Evolutionary conservation across 179 eudicot species (phyloP), one percentile per base, ranked within the genome.

Genomic region (Corrigiola litoralis): DNA sequence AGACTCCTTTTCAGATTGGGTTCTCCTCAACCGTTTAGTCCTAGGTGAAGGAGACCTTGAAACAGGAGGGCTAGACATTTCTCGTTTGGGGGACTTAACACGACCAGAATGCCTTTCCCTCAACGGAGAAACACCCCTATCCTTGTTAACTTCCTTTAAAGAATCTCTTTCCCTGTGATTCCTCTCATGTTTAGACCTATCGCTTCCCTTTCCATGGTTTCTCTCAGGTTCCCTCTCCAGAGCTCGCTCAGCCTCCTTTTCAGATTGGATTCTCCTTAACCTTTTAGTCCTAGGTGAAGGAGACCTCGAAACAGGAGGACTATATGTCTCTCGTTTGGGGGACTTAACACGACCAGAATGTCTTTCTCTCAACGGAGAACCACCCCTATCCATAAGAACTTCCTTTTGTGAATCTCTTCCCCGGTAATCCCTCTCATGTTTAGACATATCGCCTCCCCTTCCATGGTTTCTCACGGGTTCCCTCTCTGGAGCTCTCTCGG

Each of bases 221-320:
- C 67, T 80, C 44, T 66, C 66, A 36, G 27, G 78, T 33, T 75
- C 72, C 58, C 68, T 77, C 55, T 75, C 84, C 33, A 44, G 50
- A 51, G 63, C 56, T 72, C 67, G 78, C 65, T 70, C 88, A 41
- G 44, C 55, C 56, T 71, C 85, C 57, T 36, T 75, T 44, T 85
- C 95, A 76, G 65, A 74, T 58, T 79, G 81, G 75, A 73, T 82
- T 75, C 85, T 79, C 53, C 76, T 77, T 18, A 81, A 64, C 53
- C 89, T 78, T 69, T 80, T 90, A 6, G 86, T 82, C 65, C 95
- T 82, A 24, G 97, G 95, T 36, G 97, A 87, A 52, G 82, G 95
- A 5, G 86, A 82, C 36, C 65, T 82, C 2, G 90, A 70, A 37
- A 50, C 73, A 25, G 86, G 86, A 61, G 92, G 79, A 33, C 71